A percentile compares a stretch with the other conserved stretches of the same genome.
Evolutionary conservation across 2,329 filamentous ascomycete species (phyloP).

Genomic region (Aureobasidium sp.): DNA sequence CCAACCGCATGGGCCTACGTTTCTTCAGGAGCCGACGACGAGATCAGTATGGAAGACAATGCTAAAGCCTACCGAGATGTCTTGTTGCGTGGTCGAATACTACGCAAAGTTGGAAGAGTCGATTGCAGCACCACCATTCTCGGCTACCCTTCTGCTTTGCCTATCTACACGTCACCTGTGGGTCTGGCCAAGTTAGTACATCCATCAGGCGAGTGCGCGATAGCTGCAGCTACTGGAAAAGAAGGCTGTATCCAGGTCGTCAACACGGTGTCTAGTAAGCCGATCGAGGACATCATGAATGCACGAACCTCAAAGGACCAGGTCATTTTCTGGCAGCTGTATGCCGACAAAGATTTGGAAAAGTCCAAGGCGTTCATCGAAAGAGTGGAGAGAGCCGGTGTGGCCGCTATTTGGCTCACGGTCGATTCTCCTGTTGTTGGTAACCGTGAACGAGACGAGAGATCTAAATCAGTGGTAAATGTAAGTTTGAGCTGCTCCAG

Average conservation of each 20-base stretch:
- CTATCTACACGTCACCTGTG: constrained; percentile 30
- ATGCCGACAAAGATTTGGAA: constrained; percentile 48
- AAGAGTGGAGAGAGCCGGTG: constrained; percentile 40
- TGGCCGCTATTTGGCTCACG: constrained; percentile 51
- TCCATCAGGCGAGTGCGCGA: constrained; percentile 27
- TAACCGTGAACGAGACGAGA: constrained; percentile 44
- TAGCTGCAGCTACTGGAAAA: constrained; percentile 24
- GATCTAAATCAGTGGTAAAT: constrained; percentile 31
- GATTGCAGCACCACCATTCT: constrained; percentile 28
- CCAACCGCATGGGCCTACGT: constrained; percentile 38
- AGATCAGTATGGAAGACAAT: constrained; percentile 37
- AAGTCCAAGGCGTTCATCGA: constrained; percentile 45
- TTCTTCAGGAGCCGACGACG: constrained; percentile 42
- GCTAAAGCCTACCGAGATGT: constrained; percentile 34
- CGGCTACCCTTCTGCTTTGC: constrained; percentile 25
- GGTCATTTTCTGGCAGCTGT: constrained; percentile 52
- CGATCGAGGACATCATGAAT: constrained; percentile 25
- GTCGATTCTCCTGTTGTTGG: constrained; percentile 52
- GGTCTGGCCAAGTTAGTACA: constrained; percentile 28
- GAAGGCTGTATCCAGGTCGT: constrained; percentile 25
- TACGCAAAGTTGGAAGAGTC: constrained; percentile 33
- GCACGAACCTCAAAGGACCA: constrained; percentile 22
- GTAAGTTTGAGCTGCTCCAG: neutral
- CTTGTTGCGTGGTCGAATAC: constrained; percentile 38
- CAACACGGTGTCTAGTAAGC: constrained; percentile 25